Conservation (phyloP, 371 early-diverging fungal species). For the Umbelopsis sp. region DNA sequence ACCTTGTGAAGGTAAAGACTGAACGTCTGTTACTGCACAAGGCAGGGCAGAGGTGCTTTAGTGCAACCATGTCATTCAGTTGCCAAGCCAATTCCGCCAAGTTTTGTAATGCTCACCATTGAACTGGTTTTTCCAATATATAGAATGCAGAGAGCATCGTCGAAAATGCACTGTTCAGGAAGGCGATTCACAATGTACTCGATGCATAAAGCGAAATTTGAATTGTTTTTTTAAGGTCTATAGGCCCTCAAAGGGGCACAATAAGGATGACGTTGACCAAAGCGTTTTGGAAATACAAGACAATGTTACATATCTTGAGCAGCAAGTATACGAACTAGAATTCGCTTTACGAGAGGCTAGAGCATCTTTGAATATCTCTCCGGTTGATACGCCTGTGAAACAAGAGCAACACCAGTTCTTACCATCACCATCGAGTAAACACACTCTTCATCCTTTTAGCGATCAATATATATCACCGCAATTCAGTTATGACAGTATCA, state of each 20-base stretch:
- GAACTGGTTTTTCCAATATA: too few relatives aligned
- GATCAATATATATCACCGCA: not conserved
- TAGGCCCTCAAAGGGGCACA: not conserved
- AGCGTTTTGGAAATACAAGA: not conserved
- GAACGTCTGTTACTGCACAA: not conserved
- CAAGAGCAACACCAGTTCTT: not conserved
- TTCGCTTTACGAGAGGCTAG: not conserved
- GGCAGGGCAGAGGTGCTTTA: not conserved
- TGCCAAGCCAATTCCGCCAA: slow-evolving; percentile 1
- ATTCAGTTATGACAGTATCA: not conserved
- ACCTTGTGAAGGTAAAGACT: slow-evolving; percentile 3
- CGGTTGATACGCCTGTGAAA: not conserved
- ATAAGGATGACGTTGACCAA: not conserved
- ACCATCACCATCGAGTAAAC: too few relatives aligned
- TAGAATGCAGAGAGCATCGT: slow-evolving; percentile 13
- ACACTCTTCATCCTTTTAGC: too few relatives aligned
- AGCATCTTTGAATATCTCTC: slow-evolving; percentile 3
- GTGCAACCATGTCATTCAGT: not conserved
- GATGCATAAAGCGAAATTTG: not conserved
- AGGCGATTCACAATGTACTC: not conserved
- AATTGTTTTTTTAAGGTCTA: not conserved
- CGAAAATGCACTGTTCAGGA: not conserved
- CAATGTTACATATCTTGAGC: not conserved
- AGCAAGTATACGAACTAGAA: slow-evolving; percentile 1
- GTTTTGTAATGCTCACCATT: too few relatives aligned